These are phyloP conservation scores for Flueggea neowawraea DNA, from an alignment of 441 rosid species.

Conservation along the genomic window DNA sequence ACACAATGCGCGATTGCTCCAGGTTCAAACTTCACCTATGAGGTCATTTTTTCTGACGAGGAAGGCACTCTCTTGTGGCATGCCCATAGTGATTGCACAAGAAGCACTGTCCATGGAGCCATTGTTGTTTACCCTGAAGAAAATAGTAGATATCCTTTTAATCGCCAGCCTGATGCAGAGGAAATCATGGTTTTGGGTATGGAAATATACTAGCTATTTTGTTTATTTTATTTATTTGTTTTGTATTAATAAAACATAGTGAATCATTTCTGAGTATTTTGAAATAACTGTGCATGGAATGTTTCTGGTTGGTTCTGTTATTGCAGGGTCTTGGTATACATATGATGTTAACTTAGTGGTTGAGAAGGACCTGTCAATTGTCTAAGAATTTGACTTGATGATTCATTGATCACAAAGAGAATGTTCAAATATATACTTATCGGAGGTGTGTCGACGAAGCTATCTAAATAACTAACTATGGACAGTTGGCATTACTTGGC, in stretches of 20 bases:
- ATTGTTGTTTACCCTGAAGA: constrained; percentile 10
- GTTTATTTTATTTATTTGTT: no score
- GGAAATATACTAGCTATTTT: not conserved
- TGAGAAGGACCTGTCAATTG: constrained; percentile 5
- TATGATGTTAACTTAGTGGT: constrained; percentile 11
- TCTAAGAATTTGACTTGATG: no score
- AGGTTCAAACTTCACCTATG: constrained; percentile 6
- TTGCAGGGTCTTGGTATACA: constrained; percentile 18
- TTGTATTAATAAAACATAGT: no score
- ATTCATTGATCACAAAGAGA: no score
- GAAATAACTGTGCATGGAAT: not conserved
- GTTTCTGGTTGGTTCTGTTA: not conserved
- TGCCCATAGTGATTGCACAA: constrained; percentile 16
- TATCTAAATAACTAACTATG: no score
- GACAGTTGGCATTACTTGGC: no score
- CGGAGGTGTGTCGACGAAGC: no score
- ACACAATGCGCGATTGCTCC: constrained; percentile 19
- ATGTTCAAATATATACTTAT: no score
- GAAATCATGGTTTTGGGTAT: not conserved
- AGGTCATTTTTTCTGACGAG: not conserved
- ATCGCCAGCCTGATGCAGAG: constrained; percentile 12
- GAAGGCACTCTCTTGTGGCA: constrained; percentile 24
- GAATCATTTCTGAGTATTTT: no score
- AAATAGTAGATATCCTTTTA: constrained; percentile 1
- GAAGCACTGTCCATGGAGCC: constrained; percentile 26